Evolutionary conservation across 1,284 basidiomycete genomes (phyloP), one percentile per base, ranked within the genome.

Genomic region (Ganoderma sp.): DNA sequence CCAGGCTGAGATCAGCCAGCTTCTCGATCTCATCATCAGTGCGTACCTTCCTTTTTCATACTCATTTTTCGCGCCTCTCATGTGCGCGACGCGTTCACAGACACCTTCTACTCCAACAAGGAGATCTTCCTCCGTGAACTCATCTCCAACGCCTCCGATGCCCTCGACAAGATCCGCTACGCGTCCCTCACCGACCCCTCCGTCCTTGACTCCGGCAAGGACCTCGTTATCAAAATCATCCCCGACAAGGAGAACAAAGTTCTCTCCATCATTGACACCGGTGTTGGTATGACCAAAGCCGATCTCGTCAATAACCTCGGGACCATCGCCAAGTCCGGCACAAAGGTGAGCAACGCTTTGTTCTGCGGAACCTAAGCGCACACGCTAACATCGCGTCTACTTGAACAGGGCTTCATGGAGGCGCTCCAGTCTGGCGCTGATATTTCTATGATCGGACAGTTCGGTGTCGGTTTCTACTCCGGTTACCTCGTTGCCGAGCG

Each of bases 401-500:
- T 32, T 32, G 32, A 32, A 32, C 69, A 99, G 94, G 96, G 96
- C 68, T 99, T 99, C 90, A 94, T 94, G 93, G 93, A 94, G 82
- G 97, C 98, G 67, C 89, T 99, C 74, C 93, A 89, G 81, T 97
- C 96, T 61, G 97, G 97, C 78, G 98, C 97, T 76, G 96, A 98
- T 80, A 97, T 98, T 76, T 96, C 94, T 72, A 93, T 93, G 91
- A 93, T 93, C 74, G 92, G 92, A 79, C 93, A 95, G 85, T 96
- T 98, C 83, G 96, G 96, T 96, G 97, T 98, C 83, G 96, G 97
- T 87, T 99, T 99, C 92, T 99, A 99, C 90, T 99, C 97, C 63
- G 95, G 96, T 32, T 99, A 99, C 89, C 95, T 99, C 77, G 97
- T 99, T 74, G 97, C 98, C 77, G 97, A 99, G 84, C 92, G 92